A percentile compares a stretch with the other conserved stretches of the same genome.
Conservation (phyloP, 441 rosid genomes). For the Gossypium lobatum region DNA sequence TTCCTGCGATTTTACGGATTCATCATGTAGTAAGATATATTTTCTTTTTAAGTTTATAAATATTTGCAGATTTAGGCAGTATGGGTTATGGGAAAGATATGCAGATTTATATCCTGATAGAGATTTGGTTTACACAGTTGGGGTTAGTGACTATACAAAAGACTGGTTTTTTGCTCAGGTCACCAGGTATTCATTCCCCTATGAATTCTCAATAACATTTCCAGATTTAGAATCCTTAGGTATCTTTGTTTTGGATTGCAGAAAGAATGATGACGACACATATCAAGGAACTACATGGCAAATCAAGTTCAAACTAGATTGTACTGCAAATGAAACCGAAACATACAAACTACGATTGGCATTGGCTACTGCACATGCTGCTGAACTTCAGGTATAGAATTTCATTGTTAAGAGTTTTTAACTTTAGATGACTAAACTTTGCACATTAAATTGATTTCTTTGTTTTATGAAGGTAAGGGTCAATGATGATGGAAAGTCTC, state of each 20-base stretch:
- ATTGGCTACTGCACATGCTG: constrained; percentile 48
- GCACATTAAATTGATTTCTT: not conserved
- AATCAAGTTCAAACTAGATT: constrained; percentile 43
- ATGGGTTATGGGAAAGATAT: constrained; percentile 71
- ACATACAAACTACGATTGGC: constrained; percentile 47
- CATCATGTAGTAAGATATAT: not conserved
- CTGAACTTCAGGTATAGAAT: constrained; percentile 44
- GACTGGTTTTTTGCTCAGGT: constrained; percentile 66
- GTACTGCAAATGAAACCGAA: constrained; percentile 21
- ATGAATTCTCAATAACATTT: not conserved
- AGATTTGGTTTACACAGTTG: constrained; percentile 47
- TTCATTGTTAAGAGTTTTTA: not conserved
- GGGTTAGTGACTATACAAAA: constrained; percentile 36
- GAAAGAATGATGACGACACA: constrained; percentile 42
- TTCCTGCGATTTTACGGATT: not conserved
- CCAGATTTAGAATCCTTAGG: not conserved
- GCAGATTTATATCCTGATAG: constrained; percentile 45
- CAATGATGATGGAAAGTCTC: constrained; percentile 27
- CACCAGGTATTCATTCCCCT: constrained; percentile 31
- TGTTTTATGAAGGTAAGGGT: constrained; percentile 38
- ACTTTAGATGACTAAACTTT: not conserved
- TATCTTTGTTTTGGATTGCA: constrained; percentile 17
- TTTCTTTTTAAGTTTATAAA: not conserved
- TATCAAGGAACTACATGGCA: constrained; percentile 64
- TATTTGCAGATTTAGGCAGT: constrained; percentile 47